Percentiles rank a stretch among this genome's conserved stretches.
Evolutionary conservation across 2,329 filamentous ascomycete genomes (phyloP).

Genomic region (Sclerotinia spermophila): DNA sequence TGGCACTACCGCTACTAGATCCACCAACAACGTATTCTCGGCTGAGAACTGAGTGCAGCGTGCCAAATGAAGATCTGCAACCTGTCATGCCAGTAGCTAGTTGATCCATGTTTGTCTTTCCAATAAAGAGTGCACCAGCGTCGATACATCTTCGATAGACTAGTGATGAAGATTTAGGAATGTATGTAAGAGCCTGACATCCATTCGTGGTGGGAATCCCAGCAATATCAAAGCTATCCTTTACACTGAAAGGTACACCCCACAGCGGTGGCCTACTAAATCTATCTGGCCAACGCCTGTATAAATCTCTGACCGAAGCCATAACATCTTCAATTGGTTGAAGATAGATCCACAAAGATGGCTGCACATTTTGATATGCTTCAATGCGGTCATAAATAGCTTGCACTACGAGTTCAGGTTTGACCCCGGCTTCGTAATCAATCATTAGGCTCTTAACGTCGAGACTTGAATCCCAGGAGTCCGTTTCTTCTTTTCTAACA

Average conservation of each 20-base stretch:
- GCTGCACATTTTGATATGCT: slow-evolving; percentile 44
- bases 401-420: slow-evolving; percentile 30
- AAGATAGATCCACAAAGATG: slow-evolving; percentile 50
- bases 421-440: slow-evolving; percentile 33
- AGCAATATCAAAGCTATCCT: slow-evolving; percentile 48
- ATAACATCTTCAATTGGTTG: slow-evolving; percentile 42
- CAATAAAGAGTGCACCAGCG: slow-evolving; percentile 53
- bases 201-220: slow-evolving; percentile 46
- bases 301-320: slow-evolving; percentile 42
- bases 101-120: slow-evolving; percentile 55
- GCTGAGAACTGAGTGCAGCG: slow-evolving; percentile 46
- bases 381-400: slow-evolving; percentile 35
- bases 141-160: slow-evolving; percentile 47
- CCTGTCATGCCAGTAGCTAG: slow-evolving; percentile 55
- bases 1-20: slow-evolving; percentile 51
- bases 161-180: slow-evolving; percentile 43
- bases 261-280: slow-evolving; percentile 47
- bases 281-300: slow-evolving; percentile 40
- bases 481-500: slow-evolving; percentile 16
- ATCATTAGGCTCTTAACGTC: slow-evolving; percentile 28
- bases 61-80: slow-evolving; percentile 51
- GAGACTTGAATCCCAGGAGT: slow-evolving; percentile 33
- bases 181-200: slow-evolving; percentile 46
- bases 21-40: slow-evolving; percentile 50
- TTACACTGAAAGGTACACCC: slow-evolving; percentile 49